Percentiles rank a stretch among this genome's conserved stretches.
Conservation (phyloP, 1,139 yeast species). For the Arxiozyma slooffiae region DNA sequence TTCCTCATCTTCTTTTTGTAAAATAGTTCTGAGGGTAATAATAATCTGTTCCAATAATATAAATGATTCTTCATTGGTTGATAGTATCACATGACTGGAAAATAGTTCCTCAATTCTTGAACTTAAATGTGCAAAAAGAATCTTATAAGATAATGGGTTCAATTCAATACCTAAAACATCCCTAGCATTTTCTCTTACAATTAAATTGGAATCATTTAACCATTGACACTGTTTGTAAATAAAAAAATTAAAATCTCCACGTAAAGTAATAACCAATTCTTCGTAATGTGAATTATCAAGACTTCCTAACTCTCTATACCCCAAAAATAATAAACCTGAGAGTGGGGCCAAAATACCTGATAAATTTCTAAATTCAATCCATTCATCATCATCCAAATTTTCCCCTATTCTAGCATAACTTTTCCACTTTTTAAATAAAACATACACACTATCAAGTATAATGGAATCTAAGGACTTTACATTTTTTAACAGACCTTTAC, state of each 20-base stretch:
- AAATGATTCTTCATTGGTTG: slow-evolving; percentile 21
- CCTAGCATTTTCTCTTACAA: slow-evolving; percentile 42
- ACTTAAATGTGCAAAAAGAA: slow-evolving; percentile 29
- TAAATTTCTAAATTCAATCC: slow-evolving; percentile 44
- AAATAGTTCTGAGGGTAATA: slow-evolving; percentile 34
- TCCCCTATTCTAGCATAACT: slow-evolving; percentile 23
- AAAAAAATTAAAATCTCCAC: slow-evolving; percentile 43
- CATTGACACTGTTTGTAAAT: slow-evolving; percentile 35
- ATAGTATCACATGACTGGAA: slow-evolving; percentile 22
- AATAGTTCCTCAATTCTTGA: slow-evolving; percentile 18
- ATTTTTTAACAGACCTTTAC: slow-evolving; percentile 43
- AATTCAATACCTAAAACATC: slow-evolving; percentile 40
- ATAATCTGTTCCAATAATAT: slow-evolving; percentile 36
- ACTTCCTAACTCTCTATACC: slow-evolving; percentile 25
- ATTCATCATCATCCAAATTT: slow-evolving; percentile 23
- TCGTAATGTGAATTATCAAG: slow-evolving; percentile 16
- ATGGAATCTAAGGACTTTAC: slow-evolving; percentile 52
- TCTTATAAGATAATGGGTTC: slow-evolving; percentile 36
- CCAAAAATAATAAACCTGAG: slow-evolving; percentile 43
- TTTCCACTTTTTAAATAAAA: slow-evolving; percentile 50
- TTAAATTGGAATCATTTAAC: slow-evolving; percentile 43
- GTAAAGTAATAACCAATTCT: slow-evolving; percentile 31
- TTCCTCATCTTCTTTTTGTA: slow-evolving; percentile 34
- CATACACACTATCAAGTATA: slow-evolving; percentile 51
- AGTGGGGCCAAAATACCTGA: slow-evolving; percentile 55